These are phyloP conservation scores for Hippophae gyantsensis DNA, from an alignment of 306 rosid genomes.

Conservation along the genomic window DNA sequence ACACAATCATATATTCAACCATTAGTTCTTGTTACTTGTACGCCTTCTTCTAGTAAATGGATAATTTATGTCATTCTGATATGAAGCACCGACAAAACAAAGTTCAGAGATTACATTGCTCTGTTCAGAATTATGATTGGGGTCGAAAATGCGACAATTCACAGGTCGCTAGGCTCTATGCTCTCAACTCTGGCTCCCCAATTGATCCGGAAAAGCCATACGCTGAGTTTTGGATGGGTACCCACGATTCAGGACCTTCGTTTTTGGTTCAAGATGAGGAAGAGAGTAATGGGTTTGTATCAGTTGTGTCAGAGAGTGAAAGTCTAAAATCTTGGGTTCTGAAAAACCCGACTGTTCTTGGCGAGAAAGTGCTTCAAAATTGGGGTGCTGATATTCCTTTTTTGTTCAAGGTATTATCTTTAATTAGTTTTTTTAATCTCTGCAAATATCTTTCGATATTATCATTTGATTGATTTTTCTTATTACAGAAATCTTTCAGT, in stretches of 20 bases:
- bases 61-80: no score
- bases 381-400: conserved; percentile 39
- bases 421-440: background rate
- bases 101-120: conserved; percentile 15
- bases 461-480: background rate
- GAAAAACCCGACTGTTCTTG: conserved; percentile 22
- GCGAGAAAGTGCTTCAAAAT: conserved; percentile 24
- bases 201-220: conserved; percentile 21
- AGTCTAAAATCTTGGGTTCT: conserved; percentile 30
- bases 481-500: conserved; percentile 7
- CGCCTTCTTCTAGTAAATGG: no score
- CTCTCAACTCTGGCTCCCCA: conserved; percentile 27
- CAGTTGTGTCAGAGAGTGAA: conserved; percentile 7
- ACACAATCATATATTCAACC: no score
- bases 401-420: conserved; percentile 23
- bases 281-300: background rate
- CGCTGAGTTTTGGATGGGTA: conserved; percentile 40
- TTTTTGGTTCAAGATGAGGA: conserved; percentile 2
- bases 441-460: no score
- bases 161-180: conserved; percentile 26
- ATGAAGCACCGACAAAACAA: no score
- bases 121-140: conserved; percentile 34
- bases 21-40: no score
- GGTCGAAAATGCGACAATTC: conserved; percentile 25
- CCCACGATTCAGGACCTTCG: conserved; percentile 32